A percentile compares a stretch with the other conserved stretches of the same genome.
phyloP scores from a whole-genome alignment of 768 basidiomycete species.

The Psilocybe subaeruginosa region DNA sequence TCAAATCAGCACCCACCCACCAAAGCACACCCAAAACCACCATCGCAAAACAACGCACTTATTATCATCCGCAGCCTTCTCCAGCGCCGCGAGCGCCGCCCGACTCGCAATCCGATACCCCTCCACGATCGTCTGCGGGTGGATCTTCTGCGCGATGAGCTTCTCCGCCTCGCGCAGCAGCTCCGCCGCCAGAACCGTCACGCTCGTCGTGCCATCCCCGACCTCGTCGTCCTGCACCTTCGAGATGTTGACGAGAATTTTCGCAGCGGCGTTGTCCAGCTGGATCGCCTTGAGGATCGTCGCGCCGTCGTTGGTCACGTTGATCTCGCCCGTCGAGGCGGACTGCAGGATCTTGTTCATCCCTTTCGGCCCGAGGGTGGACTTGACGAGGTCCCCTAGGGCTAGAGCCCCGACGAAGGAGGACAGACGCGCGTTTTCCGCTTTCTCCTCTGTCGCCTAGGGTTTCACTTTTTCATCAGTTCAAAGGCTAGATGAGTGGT shows the following conservation, averaged over 20 bases:
- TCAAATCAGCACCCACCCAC: not conserved
- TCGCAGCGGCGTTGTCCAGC: slow-evolving; percentile 97
- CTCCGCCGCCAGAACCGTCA: slow-evolving; percentile 92
- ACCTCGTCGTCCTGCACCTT: slow-evolving; percentile 99
- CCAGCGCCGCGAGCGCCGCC: slow-evolving; percentile 84
- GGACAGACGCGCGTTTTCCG: slow-evolving; percentile 96
- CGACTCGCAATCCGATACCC: slow-evolving; percentile 92
- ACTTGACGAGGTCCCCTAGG: slow-evolving; percentile 97
- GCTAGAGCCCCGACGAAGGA: slow-evolving; percentile 98
- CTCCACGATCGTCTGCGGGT: slow-evolving; percentile 97
- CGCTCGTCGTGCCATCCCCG: slow-evolving; percentile 92
- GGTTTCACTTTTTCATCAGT: slow-evolving; percentile 9
- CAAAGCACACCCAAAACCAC: not conserved
- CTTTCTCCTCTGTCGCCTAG: slow-evolving; percentile 91
- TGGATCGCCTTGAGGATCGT: slow-evolving; percentile 98
- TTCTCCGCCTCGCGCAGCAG: slow-evolving; percentile 94
- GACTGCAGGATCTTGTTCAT: slow-evolving; percentile 99
- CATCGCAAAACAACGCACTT: slow-evolving; percentile 52
- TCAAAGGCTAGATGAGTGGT: not conserved
- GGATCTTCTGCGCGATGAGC: slow-evolving; percentile 88
- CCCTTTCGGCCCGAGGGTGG: slow-evolving; percentile 97
- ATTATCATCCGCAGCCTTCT: slow-evolving; percentile 82
- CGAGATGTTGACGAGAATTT: slow-evolving; percentile 99
- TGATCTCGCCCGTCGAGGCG: slow-evolving; percentile 86
- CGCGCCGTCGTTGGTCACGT: slow-evolving; percentile 98